Base-by-base conservation (phyloP, 169 alveolate genomes). In the Eimeria sp. region DNA sequence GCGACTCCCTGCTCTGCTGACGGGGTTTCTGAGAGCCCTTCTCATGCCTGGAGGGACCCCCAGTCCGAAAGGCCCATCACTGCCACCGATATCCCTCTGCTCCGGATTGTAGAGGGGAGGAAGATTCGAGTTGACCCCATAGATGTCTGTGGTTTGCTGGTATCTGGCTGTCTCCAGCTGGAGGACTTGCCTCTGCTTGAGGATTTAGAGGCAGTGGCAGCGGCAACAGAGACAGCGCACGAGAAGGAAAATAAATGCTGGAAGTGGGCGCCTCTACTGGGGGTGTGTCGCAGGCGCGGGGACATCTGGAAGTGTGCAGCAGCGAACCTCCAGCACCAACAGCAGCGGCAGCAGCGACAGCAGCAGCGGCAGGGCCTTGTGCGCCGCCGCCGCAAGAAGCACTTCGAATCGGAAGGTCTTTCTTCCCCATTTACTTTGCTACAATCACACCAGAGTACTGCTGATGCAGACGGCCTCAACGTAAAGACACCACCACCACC, bases 241-340 rank as follows among this genome's bases (percentile, higher is more conserved):
- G n/a, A 49, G 51, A 63, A 57, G 90, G 43, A 20, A 20, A 43
- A 67, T 73, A 14, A 51, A 16, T 51, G 90, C 75, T 25, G 90
- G 65, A 34, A 20, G 47, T 82, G 90, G 73, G 61, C 22, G 27
- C 22, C 49, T 49, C 22, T 82, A 7, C n/a, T 57, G n/a, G 90
- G 73, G 73, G 6, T 82, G 51, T 40, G 47, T 10, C 49, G 90
- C 70, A 49, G 27, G 40, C 72, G 90, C n/a, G 90, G 73, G 7
- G 43, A 82, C 51, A 82, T 82, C 34, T 82, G 90, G 90, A 57
- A 82, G 90, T 7, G 54, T 54, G 90, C 90, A 47, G 90, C 90
- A 22, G 70, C 75, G n/a, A 51, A 47, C 27, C 73, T 82, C 75
- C 90, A 57, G 47, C 75, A 51, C 25, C 73, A 51, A 47, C 73